phyloP scores from a whole-genome alignment of 331 rosid species.

The Spiraea crenata region DNA sequence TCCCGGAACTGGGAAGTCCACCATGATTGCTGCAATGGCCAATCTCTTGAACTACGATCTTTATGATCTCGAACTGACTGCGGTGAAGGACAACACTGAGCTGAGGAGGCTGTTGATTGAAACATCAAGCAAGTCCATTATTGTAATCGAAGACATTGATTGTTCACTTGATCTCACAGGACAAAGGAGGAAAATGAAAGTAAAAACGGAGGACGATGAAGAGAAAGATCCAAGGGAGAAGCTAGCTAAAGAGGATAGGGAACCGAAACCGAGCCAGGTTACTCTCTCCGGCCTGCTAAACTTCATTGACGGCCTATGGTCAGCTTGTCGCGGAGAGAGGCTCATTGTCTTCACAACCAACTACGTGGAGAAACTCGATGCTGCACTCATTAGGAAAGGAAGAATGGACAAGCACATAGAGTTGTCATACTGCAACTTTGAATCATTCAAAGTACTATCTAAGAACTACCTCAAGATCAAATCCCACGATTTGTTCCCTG shows the following conservation, averaged over 20 bases:
- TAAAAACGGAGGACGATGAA: constrained; percentile 12
- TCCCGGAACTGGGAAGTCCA: constrained; percentile 37
- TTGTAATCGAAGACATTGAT: constrained; percentile 58
- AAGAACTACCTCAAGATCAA: constrained; percentile 5
- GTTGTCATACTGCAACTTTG: constrained; percentile 10
- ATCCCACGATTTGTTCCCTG: not conserved
- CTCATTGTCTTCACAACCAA: constrained; percentile 10
- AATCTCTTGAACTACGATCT: constrained; percentile 49
- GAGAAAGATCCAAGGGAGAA: constrained; percentile 16
- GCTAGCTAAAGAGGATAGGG: constrained; percentile 21
- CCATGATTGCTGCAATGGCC: constrained; percentile 67
- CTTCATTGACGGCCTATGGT: constrained; percentile 16
- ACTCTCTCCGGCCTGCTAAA: constrained; percentile 14
- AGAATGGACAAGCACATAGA: constrained; percentile 17
- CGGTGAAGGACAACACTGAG: constrained; percentile 55
- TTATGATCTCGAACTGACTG: constrained; percentile 57
- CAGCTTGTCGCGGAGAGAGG: constrained; percentile 14
- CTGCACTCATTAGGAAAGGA: constrained; percentile 12
- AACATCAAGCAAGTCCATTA: constrained; percentile 48
- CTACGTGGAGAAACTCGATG: constrained; percentile 9
- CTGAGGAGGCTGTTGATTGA: constrained; percentile 51
- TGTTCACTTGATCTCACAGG: constrained; percentile 55
- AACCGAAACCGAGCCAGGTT: constrained; percentile 20
- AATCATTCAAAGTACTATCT: constrained; percentile 11
- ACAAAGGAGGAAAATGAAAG: constrained; percentile 36